Evolutionary conservation across 768 basidiomycete genomes (phyloP).

Genomic region (Boletus pseudo-olivaceus): DNA sequence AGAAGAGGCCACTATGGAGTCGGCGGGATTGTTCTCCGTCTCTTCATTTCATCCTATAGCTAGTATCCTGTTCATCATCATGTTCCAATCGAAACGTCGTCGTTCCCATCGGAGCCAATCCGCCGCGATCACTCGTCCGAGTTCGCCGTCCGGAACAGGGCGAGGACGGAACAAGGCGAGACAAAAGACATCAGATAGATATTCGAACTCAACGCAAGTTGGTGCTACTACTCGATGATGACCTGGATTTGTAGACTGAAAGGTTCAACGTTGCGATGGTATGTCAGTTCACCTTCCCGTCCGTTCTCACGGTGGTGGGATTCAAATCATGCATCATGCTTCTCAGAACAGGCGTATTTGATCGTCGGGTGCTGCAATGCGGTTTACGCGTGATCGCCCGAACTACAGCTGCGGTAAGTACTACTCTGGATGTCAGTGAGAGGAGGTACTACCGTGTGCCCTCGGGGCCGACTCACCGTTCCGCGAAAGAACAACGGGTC

Average conservation of each 20-base stretch:
- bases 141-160: conserved; percentile 11
- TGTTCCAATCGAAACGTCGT: conserved; percentile 6
- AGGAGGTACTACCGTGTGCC: neutral
- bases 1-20: neutral
- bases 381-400: neutral
- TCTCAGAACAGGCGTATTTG: neutral
- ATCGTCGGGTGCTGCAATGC: neutral
- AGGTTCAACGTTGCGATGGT: neutral
- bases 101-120: conserved; percentile 15
- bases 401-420: too few species aligned
- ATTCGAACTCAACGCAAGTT: neutral
- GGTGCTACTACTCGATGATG: too few species aligned
- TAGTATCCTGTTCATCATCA: neutral
- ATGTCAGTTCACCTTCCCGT: neutral
- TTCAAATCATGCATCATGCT: too few species aligned
- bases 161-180: conserved; percentile 9
- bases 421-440: neutral
- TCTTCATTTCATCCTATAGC: conserved; percentile 7
- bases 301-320: neutral
- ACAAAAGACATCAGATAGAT: neutral
- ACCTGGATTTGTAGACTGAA: neutral
- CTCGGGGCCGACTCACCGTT: neutral
- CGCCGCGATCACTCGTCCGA: neutral
- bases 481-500: neutral
- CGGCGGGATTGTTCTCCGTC: neutral